Evolutionary conservation across 352 stramenopile genomes (phyloP).

Genomic region (Pythium biforme): DNA sequence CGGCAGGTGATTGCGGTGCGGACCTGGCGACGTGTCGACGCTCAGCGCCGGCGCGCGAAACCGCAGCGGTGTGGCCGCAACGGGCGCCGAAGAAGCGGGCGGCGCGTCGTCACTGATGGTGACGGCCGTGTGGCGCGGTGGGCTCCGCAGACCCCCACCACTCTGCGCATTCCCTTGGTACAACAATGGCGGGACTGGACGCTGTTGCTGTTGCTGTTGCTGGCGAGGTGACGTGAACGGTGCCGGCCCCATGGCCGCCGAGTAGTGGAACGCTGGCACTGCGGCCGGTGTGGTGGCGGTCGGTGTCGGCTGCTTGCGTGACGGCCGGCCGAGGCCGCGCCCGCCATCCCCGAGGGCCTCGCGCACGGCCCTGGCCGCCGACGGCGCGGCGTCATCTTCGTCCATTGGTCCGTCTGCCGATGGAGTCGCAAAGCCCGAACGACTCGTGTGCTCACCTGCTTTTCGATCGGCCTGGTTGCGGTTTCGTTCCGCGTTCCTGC

Average conservation of each 20-base stretch:
- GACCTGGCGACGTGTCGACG: conserved; percentile 14
- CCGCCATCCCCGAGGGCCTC: conserved; percentile 31
- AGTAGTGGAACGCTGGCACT: background rate
- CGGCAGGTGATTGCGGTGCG: background rate
- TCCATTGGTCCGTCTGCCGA: too few species aligned
- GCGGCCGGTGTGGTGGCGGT: background rate
- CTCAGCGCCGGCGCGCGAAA: conserved; percentile 8
- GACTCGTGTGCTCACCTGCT: too few species aligned
- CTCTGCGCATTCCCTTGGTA: too few species aligned
- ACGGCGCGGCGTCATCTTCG: background rate
- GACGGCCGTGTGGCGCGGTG: conserved; percentile 12
- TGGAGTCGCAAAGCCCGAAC: background rate
- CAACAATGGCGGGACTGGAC: too few species aligned
- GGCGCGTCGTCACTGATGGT: conserved; percentile 6
- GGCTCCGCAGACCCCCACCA: background rate
- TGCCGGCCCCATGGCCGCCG: background rate
- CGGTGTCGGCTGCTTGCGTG: too few species aligned
- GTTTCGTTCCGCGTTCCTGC: background rate
- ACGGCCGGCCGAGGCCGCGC: background rate
- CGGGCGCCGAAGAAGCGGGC: too few species aligned
- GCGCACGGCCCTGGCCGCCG: conserved; percentile 37
- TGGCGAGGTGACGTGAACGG: conserved; percentile 9
- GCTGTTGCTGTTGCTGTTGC: too few species aligned
- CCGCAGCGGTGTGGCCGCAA: too few species aligned
- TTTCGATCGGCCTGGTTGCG: background rate